Conservation (phyloP, 1,139 yeast genomes). For the Scheffersomyces insectosa region DNA sequence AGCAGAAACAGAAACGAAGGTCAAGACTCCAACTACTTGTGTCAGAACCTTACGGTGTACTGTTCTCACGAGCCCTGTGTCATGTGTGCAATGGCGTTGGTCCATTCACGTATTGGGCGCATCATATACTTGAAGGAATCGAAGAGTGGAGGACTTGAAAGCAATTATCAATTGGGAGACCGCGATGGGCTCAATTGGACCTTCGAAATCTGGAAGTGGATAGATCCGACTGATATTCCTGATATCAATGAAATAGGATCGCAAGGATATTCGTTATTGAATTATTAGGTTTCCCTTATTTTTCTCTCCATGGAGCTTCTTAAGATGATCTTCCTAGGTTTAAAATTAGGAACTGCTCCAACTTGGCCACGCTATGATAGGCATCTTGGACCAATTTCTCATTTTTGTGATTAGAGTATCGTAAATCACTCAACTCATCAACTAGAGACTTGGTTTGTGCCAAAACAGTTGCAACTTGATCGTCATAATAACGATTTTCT, state of each 20-base stretch:
- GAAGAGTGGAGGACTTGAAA: slow-evolving; percentile 52
- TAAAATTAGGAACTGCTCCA: slow-evolving; percentile 3
- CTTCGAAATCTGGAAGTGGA: slow-evolving; percentile 76
- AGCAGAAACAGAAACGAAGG: slow-evolving; percentile 22
- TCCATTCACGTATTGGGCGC: slow-evolving; percentile 81
- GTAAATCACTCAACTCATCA: slow-evolving; percentile 19
- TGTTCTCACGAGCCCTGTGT: slow-evolving; percentile 96
- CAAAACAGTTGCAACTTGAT: too few relatives aligned
- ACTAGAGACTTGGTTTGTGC: slow-evolving; percentile 17
- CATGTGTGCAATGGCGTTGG: slow-evolving; percentile 96
- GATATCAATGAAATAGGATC: slow-evolving; percentile 17
- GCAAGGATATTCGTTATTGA: neutral
- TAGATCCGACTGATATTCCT: slow-evolving; percentile 27
- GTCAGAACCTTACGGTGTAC: slow-evolving; percentile 75
- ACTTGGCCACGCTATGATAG: slow-evolving; percentile 5
- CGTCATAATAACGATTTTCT: too few relatives aligned
- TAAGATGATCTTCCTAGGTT: too few relatives aligned
- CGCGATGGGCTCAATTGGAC: slow-evolving; percentile 74
- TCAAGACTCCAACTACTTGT: slow-evolving; percentile 52
- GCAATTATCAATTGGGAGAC: slow-evolving; percentile 73
- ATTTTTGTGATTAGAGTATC: slow-evolving; percentile 18
- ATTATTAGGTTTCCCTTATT: neutral
- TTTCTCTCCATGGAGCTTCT: too few relatives aligned
- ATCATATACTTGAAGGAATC: slow-evolving; percentile 57
- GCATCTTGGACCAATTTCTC: slow-evolving; percentile 7